Percentiles rank a stretch among this genome's conserved stretches.
Evolutionary conservation across 1,284 basidiomycete species (phyloP).

Genomic region (Tilletia caries): DNA sequence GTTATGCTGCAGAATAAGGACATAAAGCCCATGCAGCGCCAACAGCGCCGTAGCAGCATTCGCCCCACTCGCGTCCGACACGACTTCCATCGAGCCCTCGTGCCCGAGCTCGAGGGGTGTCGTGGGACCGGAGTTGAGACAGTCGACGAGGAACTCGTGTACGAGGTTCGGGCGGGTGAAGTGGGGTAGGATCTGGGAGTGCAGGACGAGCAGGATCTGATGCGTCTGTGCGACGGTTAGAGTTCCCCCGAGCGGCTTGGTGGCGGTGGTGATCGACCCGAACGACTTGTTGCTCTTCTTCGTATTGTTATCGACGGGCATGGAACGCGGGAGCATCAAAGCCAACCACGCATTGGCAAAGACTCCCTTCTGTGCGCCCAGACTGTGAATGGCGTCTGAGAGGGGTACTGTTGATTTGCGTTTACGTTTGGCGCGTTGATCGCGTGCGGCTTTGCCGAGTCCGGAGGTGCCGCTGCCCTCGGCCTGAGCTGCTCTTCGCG

Average conservation of each 20-base stretch:
- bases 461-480: neutral
- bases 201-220: slow-evolving; percentile 73
- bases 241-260: slow-evolving; percentile 55
- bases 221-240: slow-evolving; percentile 58
- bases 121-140: slow-evolving; percentile 61
- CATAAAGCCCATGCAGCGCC: slow-evolving; percentile 85
- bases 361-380: slow-evolving; percentile 70
- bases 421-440: slow-evolving; percentile 32
- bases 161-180: slow-evolving; percentile 69
- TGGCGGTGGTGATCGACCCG: neutral
- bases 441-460: slow-evolving; percentile 4
- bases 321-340: slow-evolving; percentile 61
- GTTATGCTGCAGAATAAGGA: slow-evolving; percentile 88
- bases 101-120: neutral
- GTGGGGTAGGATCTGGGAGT: slow-evolving; percentile 78
- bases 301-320: no score
- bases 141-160: slow-evolving; percentile 89
- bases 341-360: slow-evolving; percentile 75
- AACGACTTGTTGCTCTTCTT: slow-evolving; percentile 18
- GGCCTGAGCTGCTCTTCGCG: neutral
- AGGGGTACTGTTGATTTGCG: slow-evolving; percentile 45
- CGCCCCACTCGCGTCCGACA: slow-evolving; percentile 61
- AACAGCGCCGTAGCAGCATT: slow-evolving; percentile 70
- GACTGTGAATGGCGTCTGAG: slow-evolving; percentile 61
- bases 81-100: neutral